A percentile compares a stretch with the other conserved stretches of the same genome.
phyloP scores from a whole-genome alignment of 495 filamentous ascomycete species.

The Aspergillus saccharolyticus region DNA sequence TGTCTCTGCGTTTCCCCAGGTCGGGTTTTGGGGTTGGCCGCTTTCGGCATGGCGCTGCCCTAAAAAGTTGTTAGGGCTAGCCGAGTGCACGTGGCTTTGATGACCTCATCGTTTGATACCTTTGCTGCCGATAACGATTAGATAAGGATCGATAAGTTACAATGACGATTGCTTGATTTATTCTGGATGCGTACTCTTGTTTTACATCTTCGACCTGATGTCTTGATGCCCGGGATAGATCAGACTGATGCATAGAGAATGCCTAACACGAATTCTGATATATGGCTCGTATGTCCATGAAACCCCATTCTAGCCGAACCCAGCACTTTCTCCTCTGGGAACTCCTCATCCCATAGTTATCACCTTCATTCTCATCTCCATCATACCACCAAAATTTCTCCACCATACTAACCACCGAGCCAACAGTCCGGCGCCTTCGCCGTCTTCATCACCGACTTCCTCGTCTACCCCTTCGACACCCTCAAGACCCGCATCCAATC shows the following conservation, averaged over 20 bases:
- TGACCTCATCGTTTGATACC: constrained; percentile 14
- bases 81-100: constrained; percentile 2
- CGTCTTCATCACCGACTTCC: constrained; percentile 72
- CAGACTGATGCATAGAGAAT: constrained; percentile 14
- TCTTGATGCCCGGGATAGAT: no score
- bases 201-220: neutral
- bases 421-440: constrained; percentile 77
- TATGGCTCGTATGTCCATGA: constrained; percentile 39
- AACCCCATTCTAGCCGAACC: constrained; percentile 13
- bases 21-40: neutral
- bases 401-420: neutral
- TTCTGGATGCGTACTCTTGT: neutral
- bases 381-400: no score
- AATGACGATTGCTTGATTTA: neutral
- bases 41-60: neutral
- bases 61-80: constrained; percentile 6
- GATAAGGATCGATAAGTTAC: neutral
- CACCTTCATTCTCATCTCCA: constrained; percentile 6
- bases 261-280: constrained; percentile 49
- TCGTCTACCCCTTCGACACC: constrained; percentile 81
- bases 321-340: no score
- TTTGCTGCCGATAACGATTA: neutral
- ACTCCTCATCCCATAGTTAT: neutral
- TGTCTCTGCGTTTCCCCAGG: neutral
- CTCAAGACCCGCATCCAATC: constrained; percentile 83